Base-by-base conservation (phyloP, 1,284 basidiomycete genomes). In the Takashimella tepidaria region DNA sequence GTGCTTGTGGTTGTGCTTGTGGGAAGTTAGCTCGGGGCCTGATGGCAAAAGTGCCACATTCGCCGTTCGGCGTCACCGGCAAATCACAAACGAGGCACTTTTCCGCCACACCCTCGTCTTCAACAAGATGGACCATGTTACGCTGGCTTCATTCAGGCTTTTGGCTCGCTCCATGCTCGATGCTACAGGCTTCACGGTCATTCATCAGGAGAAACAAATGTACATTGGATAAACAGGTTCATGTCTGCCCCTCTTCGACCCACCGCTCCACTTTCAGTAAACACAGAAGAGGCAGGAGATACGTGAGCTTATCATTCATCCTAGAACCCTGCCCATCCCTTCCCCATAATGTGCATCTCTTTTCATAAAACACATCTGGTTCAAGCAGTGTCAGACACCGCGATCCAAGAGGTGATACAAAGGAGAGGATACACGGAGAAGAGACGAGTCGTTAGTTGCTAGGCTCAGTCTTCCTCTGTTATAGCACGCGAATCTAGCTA, bases 231-330 rank as follows among this genome's bases (percentile, higher is more conserved):
- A n/a, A n/a, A n/a, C n/a, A n/a, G n/a, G n/a, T n/a, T n/a, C 31
- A 53, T 72, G 66, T 72, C 21, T 56, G 70, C 68, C 67, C 69
- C 61, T 66, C 68, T 73, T 72, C 72, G 72, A 73, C 72, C 72
- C 66, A 68, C 63, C 66, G 62, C 68, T 58, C 70, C 70, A 73
- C 66, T n/a, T n/a, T n/a, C n/a, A n/a, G n/a, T n/a, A n/a, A n/a
- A 27, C 54, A 43, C 47, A 69, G 64, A 71, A 62, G 57, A 55
- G 62, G 63, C 69, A 55, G 72, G 72, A 73, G 72, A 73, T 73
- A 73, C 72, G 70, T 73, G 69, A 70, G 68, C 69, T 57, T 31
- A 20, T 31, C 11, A 43, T 12, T 20, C 21, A 8, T 10, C 42
- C 31, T 8, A 37, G 10, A 16, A 37, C 16, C 31, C 31, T 8